Percentiles rank a stretch among this genome's conserved stretches.
phyloP scores from a whole-genome alignment of 441 rosid genomes.

The Euphorbia schlechtendalii region DNA sequence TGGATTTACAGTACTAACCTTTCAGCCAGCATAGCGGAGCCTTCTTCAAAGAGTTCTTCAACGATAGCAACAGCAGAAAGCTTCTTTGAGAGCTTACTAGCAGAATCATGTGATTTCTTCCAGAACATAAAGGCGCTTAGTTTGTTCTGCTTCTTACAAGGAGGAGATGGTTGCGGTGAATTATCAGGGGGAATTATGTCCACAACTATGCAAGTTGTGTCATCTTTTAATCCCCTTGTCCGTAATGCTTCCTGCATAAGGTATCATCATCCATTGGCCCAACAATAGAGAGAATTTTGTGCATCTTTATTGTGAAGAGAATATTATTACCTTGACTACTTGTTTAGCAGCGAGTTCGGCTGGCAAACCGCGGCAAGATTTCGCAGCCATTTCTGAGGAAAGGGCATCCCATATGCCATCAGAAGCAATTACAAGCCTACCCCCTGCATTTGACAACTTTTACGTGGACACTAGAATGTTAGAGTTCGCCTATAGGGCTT shows the following conservation, averaged over 20 bases:
- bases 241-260: slow-evolving; percentile 65
- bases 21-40: slow-evolving; percentile 89
- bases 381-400: slow-evolving; percentile 68
- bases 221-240: slow-evolving; percentile 76
- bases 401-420: slow-evolving; percentile 94
- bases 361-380: slow-evolving; percentile 68
- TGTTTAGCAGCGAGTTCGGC: slow-evolving; percentile 85
- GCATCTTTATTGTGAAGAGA: too few relatives aligned
- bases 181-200: slow-evolving; percentile 76
- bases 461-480: slow-evolving; percentile 14
- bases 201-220: slow-evolving; percentile 84
- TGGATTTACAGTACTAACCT: slow-evolving; percentile 63
- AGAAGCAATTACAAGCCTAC: slow-evolving; percentile 84
- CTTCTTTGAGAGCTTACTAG: slow-evolving; percentile 50
- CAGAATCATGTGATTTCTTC: slow-evolving; percentile 46
- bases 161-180: slow-evolving; percentile 28
- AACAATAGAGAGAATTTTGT: too few relatives aligned
- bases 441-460: slow-evolving; percentile 74
- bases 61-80: slow-evolving; percentile 64
- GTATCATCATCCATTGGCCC: too few relatives aligned
- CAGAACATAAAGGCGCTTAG: slow-evolving; percentile 47
- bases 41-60: slow-evolving; percentile 93
- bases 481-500: slow-evolving; percentile 16
- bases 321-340: slow-evolving; percentile 74
- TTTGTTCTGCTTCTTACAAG: slow-evolving; percentile 57